These are phyloP conservation scores for Bocquillonia castaneifolia DNA, from an alignment of 441 rosid genomes.

Conservation along the genomic window DNA sequence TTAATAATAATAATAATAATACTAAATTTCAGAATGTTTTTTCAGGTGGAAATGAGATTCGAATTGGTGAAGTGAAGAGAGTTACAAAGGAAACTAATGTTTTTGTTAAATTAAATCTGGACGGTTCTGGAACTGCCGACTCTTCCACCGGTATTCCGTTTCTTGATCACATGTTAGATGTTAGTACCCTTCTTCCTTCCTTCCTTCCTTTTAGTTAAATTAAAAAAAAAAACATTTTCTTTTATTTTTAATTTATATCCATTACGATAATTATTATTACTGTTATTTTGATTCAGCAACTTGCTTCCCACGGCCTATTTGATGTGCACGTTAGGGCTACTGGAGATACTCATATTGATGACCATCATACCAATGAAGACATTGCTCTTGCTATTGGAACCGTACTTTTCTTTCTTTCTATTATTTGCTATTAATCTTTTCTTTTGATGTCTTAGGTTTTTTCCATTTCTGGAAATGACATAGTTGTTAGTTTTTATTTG, in stretches of 20 bases:
- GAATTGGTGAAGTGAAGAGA: constrained; percentile 80
- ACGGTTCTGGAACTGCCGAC: constrained; percentile 72
- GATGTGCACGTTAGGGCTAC: constrained; percentile 82
- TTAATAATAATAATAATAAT: too few relatives aligned
- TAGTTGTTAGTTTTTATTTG: background rate
- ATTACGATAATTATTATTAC: too few relatives aligned
- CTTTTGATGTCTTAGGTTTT: background rate
- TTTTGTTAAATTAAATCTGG: constrained; percentile 66
- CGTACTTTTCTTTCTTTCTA: constrained; percentile 20
- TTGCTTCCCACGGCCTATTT: constrained; percentile 86
- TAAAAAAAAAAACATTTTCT: too few relatives aligned
- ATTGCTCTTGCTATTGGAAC: constrained; percentile 94
- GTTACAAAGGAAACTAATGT: constrained; percentile 88
- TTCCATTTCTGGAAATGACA: background rate
- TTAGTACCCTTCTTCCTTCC: constrained; percentile 20
- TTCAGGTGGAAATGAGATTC: constrained; percentile 24
- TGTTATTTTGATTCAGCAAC: constrained; percentile 63
- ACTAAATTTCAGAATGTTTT: too few relatives aligned
- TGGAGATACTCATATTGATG: constrained; percentile 87
- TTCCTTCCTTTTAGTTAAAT: too few relatives aligned
- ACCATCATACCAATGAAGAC: constrained; percentile 93
- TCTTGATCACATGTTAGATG: constrained; percentile 92
- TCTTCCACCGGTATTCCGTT: constrained; percentile 70
- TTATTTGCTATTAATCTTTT: background rate
- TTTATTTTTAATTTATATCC: too few relatives aligned